Base-by-base conservation (phyloP, 352 stramenopile species). In the Lagenidium giganteum region DNA sequence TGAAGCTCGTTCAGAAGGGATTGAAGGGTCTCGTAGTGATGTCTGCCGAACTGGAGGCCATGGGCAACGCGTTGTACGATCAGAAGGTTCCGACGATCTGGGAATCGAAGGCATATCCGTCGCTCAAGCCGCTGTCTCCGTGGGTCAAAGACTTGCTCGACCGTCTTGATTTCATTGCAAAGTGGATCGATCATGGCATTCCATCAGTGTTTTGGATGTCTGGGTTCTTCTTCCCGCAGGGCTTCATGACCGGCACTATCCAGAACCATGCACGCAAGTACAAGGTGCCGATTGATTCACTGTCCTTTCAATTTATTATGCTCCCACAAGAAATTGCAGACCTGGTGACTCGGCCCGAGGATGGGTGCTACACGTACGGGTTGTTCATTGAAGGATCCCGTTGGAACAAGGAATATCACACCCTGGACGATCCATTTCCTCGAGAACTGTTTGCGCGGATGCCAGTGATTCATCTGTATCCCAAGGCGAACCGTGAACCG, bases 191-290 rank as follows among this genome's bases (percentile, higher is more conserved):
- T 1, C 41, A 82, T 22, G 83, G 83, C 12, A 91, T 90, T 35
- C 83, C 83, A 4, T 41, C 66, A 1, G 81, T 92, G 20, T 96
- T 96, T 34, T 96, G 86, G 84, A 74, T 97, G 42, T 90, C 78
- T 4, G 86, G 89, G 8, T 96, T 97, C 45, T 96, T 95, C 70
- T 97, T 97, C 51, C 87, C 88, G 1, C 83, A 95, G 53, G 83
- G 83, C 7, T 96, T 96, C 56, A 77, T 97, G 47, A 97, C 90
- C 0, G 87, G 83, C 16, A 93, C 78, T 30, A 73, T 96, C 36
- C 91, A 97, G 61, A 97, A 97, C 63, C 88, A 95, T 47, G 91
- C 91, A 2, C 76, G 91, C 11, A 65, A 71, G 38, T 93, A 95
- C 57, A 65, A 84, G 7, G 61, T 96, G 13, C 87, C 91, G 6